Evolutionary conservation across 2,329 filamentous ascomycete genomes (phyloP).

Genomic region (Trichoderma aggressivum): DNA sequence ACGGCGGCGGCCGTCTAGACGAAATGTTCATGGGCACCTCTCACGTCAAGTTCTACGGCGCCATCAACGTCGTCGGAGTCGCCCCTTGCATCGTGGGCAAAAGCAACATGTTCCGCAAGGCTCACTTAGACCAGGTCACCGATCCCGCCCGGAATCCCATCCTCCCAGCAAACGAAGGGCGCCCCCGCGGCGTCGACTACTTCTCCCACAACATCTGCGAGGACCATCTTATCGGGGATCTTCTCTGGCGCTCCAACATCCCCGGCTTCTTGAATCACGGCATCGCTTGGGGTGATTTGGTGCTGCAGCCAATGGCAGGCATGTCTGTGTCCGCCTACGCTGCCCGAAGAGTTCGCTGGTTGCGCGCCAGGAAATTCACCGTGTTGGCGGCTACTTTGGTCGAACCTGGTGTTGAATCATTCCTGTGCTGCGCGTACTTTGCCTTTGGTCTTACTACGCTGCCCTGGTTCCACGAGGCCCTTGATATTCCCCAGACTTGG

Average conservation of each 20-base stretch:
- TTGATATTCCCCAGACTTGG: constrained; percentile 65
- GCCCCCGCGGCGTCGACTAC: constrained; percentile 73
- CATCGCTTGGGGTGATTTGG: constrained; percentile 79
- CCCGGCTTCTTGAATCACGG: constrained; percentile 73
- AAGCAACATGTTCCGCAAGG: constrained; percentile 96
- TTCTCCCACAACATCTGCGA: constrained; percentile 98
- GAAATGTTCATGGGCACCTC: constrained; percentile 92
- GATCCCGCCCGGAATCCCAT: constrained; percentile 45
- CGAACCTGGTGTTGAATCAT: constrained; percentile 86
- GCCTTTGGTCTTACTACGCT: constrained; percentile 75
- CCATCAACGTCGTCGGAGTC: constrained; percentile 88
- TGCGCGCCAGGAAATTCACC: constrained; percentile 91
- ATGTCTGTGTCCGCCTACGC: constrained; percentile 77
- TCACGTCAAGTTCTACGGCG: constrained; percentile 96
- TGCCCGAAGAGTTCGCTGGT: constrained; percentile 80
- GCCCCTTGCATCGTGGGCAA: constrained; percentile 95
- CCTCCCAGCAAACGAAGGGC: constrained; percentile 38
- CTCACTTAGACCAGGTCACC: constrained; percentile 76
- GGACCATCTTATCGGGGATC: constrained; percentile 90
- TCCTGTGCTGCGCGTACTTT: constrained; percentile 78
- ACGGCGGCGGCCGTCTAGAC: constrained; percentile 78
- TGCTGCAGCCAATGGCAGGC: constrained; percentile 81
- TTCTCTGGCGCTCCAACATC: constrained; percentile 73
- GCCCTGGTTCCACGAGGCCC: constrained; percentile 53
- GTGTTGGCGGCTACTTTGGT: constrained; percentile 85